Evolutionary conservation across 164 flowering plant genomes (phyloP).

Genomic region (Nelumbo lutea): DNA sequence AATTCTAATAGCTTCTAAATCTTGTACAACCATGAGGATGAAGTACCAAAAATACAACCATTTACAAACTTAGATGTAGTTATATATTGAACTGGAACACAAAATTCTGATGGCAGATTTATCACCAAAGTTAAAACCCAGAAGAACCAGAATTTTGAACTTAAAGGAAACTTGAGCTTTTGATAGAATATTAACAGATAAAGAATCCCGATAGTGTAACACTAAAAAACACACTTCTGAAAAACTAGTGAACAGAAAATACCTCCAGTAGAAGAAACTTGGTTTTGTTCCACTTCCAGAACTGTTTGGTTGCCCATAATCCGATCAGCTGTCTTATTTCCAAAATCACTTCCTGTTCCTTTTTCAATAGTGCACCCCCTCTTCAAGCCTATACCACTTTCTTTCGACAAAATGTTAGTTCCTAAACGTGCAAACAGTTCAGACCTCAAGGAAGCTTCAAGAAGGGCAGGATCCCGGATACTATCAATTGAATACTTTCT

Average conservation of each 20-base stretch:
- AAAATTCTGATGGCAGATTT: too few species aligned
- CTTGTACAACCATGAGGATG: too few species aligned
- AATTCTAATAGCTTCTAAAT: too few species aligned
- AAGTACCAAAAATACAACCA: too few species aligned
- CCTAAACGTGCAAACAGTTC: conserved; percentile 62
- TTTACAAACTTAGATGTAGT: too few species aligned
- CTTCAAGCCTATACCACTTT: conserved; percentile 10
- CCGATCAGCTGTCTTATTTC: conserved; percentile 25
- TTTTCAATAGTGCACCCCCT: conserved; percentile 22
- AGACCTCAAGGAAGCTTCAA: conserved; percentile 77
- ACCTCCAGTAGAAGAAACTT: conserved; percentile 37
- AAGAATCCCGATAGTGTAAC: background rate
- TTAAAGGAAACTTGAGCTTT: background rate
- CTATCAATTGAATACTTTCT: conserved; percentile 15
- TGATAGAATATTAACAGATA: background rate
- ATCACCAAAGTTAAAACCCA: background rate
- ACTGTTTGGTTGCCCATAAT: conserved; percentile 11
- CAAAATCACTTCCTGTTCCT: conserved; percentile 26
- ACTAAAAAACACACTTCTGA: background rate
- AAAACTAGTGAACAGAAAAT: background rate
- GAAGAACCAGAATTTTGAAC: background rate
- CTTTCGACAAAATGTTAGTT: conserved; percentile 25
- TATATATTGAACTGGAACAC: too few species aligned
- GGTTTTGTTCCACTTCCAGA: conserved; percentile 24
- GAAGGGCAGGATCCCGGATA: conserved; percentile 43